These are phyloP conservation scores for Gracilariopsis chorda DNA, from an alignment of 23 red algal species.

Conservation along the genomic window DNA sequence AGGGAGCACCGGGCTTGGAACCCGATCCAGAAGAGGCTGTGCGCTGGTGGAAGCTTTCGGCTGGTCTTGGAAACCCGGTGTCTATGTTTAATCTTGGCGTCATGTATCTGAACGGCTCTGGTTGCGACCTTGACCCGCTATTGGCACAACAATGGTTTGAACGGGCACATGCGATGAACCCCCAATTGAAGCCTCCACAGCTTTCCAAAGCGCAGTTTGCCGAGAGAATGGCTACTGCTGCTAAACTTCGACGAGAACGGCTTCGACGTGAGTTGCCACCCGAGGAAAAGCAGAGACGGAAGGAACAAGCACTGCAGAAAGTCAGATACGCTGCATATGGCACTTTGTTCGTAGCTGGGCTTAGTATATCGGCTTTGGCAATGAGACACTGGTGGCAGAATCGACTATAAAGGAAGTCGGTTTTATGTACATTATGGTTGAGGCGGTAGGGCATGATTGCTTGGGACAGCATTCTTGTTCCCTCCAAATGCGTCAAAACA, in stretches of 20 bases:
- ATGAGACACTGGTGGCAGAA: slow-evolving; percentile 69
- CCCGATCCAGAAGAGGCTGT: slow-evolving; percentile 55
- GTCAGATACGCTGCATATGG: slow-evolving; percentile 1
- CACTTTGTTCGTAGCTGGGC: background rate
- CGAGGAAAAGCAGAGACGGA: slow-evolving; percentile 48
- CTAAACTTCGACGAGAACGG: slow-evolving; percentile 8
- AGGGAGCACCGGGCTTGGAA: slow-evolving; percentile 58
- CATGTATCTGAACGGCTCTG: slow-evolving; percentile 72
- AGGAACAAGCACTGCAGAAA: slow-evolving; percentile 45
- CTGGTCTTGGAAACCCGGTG: slow-evolving; percentile 55
- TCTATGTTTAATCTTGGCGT: slow-evolving; percentile 91
- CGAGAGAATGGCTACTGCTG: slow-evolving; percentile 15
- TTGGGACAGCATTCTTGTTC: background rate
- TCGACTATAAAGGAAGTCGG: slow-evolving; percentile 30
- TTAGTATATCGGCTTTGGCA: background rate
- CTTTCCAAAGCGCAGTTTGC: slow-evolving; percentile 26
- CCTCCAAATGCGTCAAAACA: background rate
- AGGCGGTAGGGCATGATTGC: background rate
- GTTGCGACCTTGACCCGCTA: slow-evolving; percentile 69
- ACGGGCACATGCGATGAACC: slow-evolving; percentile 64
- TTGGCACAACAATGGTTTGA: slow-evolving; percentile 62
- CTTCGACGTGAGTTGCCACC: background rate
- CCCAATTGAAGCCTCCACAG: slow-evolving; percentile 48
- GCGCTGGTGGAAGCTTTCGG: slow-evolving; percentile 73
- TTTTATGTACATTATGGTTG: background rate